Conservation (phyloP, 2,329 filamentous ascomycete species). For the Atkinsonella hypoxylon region DNA sequence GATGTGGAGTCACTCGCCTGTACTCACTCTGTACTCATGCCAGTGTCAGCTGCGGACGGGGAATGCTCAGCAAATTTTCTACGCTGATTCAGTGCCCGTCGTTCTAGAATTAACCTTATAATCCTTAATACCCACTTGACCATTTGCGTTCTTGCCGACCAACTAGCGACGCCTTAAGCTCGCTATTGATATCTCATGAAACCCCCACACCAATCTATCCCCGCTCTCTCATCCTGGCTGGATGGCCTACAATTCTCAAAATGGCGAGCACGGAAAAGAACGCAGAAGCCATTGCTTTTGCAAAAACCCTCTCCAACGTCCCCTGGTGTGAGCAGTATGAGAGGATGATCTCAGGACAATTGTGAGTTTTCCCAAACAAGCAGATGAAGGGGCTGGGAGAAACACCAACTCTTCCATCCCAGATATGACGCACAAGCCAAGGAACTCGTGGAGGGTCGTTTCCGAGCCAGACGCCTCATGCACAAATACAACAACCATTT, state of each 20-base stretch:
- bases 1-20: neutral
- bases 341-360: constrained; percentile 52
- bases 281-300: constrained; percentile 28
- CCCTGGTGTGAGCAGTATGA: constrained; percentile 51
- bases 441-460: constrained; percentile 37
- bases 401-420: neutral
- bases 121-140: no score
- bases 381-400: no score
- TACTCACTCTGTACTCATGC: neutral
- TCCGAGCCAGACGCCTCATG: constrained; percentile 40
- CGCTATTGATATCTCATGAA: no score
- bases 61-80: no score
- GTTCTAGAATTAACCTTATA: neutral
- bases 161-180: neutral
- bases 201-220: neutral
- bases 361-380: constrained; percentile 26
- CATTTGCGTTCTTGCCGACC: neutral
- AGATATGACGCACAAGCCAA: constrained; percentile 40
- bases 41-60: no score
- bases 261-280: constrained; percentile 26
- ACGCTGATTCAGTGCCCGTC: neutral
- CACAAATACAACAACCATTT: constrained; percentile 48
- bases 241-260: neutral
- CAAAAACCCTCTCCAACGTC: constrained; percentile 35
- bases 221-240: neutral